Evolutionary conservation across 352 stramenopile species (phyloP).

Genomic region (Globisporangium echinulatum): DNA sequence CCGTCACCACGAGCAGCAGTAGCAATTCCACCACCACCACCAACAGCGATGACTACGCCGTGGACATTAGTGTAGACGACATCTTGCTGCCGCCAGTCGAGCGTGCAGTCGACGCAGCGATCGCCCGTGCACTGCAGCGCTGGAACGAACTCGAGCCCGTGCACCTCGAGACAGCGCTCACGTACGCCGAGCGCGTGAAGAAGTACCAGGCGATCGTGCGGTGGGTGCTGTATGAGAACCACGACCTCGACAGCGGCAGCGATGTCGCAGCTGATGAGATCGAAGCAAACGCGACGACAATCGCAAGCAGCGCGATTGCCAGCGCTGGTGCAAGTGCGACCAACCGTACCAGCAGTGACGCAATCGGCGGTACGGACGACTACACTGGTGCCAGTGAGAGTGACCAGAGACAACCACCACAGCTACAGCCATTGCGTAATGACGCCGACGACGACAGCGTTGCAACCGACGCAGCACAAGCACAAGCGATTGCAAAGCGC

Average conservation of each 20-base stretch:
- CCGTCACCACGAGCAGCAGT: not conserved
- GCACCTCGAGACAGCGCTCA: constrained; percentile 36
- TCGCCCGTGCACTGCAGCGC: constrained; percentile 48
- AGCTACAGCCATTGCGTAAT: not conserved
- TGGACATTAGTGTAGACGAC: constrained; percentile 54
- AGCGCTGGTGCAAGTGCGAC: no score
- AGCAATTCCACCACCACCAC: not conserved
- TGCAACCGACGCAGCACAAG: constrained; percentile 8
- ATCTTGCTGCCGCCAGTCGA: constrained; percentile 45
- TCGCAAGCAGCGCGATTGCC: no score
- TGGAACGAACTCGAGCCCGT: constrained; percentile 60
- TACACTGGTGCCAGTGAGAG: not conserved
- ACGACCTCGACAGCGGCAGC: constrained; percentile 7
- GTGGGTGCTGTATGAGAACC: constrained; percentile 38
- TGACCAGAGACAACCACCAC: no score
- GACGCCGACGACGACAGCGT: not conserved
- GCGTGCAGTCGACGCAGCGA: constrained; percentile 40
- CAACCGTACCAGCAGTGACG: not conserved
- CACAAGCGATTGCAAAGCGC: constrained; percentile 18
- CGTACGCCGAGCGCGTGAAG: constrained; percentile 47
- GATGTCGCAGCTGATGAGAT: not conserved
- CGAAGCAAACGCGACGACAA: not conserved
- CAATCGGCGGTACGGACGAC: not conserved
- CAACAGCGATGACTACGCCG: not conserved
- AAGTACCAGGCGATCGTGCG: constrained; percentile 53